These are phyloP conservation scores for Cydonia oblonga DNA, from an alignment of 331 rosid genomes.

Conservation along the genomic window DNA sequence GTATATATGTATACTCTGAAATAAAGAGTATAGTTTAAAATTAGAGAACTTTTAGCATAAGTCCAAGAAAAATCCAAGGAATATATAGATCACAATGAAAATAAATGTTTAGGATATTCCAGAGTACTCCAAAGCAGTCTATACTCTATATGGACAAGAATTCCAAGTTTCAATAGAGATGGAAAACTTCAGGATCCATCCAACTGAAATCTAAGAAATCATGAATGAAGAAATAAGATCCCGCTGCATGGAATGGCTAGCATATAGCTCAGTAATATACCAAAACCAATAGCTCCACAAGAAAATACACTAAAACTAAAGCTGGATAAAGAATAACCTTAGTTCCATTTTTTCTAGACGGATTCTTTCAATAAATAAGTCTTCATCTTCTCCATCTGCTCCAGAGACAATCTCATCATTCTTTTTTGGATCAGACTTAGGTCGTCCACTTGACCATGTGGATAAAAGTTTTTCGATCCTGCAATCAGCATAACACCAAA, in stretches of 20 bases:
- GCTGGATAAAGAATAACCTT: conserved; percentile 1
- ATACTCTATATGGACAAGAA: not conserved
- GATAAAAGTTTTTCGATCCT: conserved; percentile 19
- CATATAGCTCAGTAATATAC: not conserved
- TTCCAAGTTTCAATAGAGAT: not conserved
- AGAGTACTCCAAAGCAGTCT: not conserved
- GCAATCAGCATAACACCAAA: not conserved
- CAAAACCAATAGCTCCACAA: not conserved
- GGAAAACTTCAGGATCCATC: not conserved
- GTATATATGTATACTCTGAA: too few species aligned
- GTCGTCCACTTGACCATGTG: conserved; percentile 7
- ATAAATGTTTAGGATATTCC: not conserved
- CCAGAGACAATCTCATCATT: conserved; percentile 12
- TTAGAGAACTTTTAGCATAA: not conserved
- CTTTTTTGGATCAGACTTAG: conserved; percentile 8
- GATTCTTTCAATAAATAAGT: conserved; percentile 11
- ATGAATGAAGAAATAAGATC: not conserved
- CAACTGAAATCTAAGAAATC: not conserved
- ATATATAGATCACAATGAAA: not conserved
- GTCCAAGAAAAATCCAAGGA: not conserved
- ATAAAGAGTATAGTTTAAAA: too few species aligned
- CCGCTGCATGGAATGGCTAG: not conserved
- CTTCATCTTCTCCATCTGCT: conserved; percentile 7
- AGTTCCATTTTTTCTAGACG: conserved; percentile 25
- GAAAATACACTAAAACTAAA: not conserved